These are phyloP conservation scores for Suillus tomentosus DNA, from an alignment of 768 basidiomycete genomes.

Conservation along the genomic window DNA sequence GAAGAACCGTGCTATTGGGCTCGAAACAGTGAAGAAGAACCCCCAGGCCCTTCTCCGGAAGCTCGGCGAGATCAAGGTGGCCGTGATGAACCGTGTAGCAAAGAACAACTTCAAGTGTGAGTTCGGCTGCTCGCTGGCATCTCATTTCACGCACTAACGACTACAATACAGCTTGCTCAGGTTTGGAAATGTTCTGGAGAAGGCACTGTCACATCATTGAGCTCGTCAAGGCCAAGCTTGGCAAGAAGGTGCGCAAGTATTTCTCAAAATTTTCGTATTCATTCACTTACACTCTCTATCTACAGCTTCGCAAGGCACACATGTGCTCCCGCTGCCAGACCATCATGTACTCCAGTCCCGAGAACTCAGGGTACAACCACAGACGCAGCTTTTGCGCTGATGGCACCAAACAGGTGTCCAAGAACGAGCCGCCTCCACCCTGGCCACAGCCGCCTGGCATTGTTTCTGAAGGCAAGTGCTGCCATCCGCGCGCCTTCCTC, in stretches of 20 bases:
- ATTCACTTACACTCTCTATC: no score
- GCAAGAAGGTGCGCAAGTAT: background rate
- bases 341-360: constrained; percentile 19
- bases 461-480: constrained; percentile 3
- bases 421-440: background rate
- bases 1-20: background rate
- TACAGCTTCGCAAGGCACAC: no score
- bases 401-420: constrained; percentile 1
- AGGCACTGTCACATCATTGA: constrained; percentile 12
- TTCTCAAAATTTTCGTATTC: no score
- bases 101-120: constrained; percentile 18
- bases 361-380: constrained; percentile 14
- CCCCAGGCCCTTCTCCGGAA: background rate
- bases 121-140: background rate
- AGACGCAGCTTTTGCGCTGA: constrained; percentile 4
- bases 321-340: constrained; percentile 16
- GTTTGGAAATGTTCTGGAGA: constrained; percentile 16
- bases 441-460: constrained; percentile 15
- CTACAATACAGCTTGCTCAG: constrained; percentile 8
- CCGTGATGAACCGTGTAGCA: constrained; percentile 11
- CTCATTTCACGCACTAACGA: background rate
- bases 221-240: constrained; percentile 6
- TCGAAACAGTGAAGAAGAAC: constrained; percentile 10
- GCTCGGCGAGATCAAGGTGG: constrained; percentile 13
- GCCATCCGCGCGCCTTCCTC: background rate